Conservation (phyloP, 164 flowering plant species). For the Magnolia officinalis region DNA sequence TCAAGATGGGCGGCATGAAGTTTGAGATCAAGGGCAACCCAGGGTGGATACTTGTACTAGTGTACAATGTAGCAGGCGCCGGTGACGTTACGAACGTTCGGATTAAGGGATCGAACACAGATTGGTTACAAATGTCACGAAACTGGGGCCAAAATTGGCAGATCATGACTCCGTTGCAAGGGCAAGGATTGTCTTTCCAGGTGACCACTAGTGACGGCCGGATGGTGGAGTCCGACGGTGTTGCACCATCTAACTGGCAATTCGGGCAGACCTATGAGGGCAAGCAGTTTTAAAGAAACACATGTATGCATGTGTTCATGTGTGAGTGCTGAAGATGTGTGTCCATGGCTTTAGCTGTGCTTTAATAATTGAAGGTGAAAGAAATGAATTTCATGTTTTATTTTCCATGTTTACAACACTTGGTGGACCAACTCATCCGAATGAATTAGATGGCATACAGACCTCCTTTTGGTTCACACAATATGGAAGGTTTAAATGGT, state of each 20-base stretch:
- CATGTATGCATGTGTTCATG: neutral
- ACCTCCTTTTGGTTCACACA: no score
- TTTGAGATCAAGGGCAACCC: conserved; percentile 46
- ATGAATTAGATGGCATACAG: no score
- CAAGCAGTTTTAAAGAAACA: conserved; percentile 13
- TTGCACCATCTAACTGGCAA: conserved; percentile 32
- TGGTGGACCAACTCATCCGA: no score
- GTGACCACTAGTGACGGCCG: conserved; percentile 32
- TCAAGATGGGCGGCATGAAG: conserved; percentile 36
- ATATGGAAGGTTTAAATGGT: no score
- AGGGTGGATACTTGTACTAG: conserved; percentile 25
- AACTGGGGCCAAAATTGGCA: conserved; percentile 59
- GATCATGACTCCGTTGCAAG: conserved; percentile 8
- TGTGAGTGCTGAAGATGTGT: neutral
- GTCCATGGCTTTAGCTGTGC: neutral
- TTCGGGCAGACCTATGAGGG: conserved; percentile 37
- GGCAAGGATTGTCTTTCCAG: conserved; percentile 39
- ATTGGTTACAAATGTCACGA: conserved; percentile 28
- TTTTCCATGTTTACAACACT: neutral
- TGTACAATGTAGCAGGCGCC: conserved; percentile 43
- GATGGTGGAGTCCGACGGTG: conserved; percentile 21
- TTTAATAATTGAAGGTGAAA: no score
- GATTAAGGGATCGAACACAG: conserved; percentile 27
- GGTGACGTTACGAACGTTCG: conserved; percentile 30
- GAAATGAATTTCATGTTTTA: no score